Base-by-base conservation (phyloP, 805 yeast species). In the Priceomyces fermenticarens region DNA sequence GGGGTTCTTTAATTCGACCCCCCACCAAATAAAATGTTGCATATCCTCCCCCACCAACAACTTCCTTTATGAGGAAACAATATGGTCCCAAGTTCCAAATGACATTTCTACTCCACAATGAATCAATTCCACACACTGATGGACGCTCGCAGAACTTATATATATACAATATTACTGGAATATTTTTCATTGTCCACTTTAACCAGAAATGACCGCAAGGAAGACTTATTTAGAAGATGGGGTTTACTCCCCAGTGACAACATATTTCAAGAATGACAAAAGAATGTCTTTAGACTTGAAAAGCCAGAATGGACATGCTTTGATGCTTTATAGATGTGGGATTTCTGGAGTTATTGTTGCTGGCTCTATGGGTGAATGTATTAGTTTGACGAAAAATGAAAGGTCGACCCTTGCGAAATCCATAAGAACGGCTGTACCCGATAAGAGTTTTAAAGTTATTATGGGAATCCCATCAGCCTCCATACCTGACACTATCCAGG, bases 311-410 rank as follows among this genome's bases (percentile, higher is more conserved):
- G 44, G 46, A 27, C 70, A 65, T 36, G 63, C 66, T 10, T 52
- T 54, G 36, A 44, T 52, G 38, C 44, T 63, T 38, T 48, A 58
- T 32, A 42, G 40, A 4, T 48, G 46, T 26, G 70, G 71, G 6
- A 57, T 67, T 23, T 47, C 49, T n/a, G 68, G 70, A 15, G 46
- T 65, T 17, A 68, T 66, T 10, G 55, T 64, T 9, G 50, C 67
- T 8, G 73, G 73, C 1, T 65, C 71, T 4, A 65, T 66, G 60
- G 73, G 73, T 9, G 73, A 67, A 46, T 59, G 67, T 13, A 48
- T 56, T 11, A 67, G 65, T 42, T 47, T 66, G 38, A 58, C 62
- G 3, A 40, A 53, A 20, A 46, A 52, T 11, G 73, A 67, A 43
- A 50, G 72, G 36, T 42, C 47, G n/a, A 39, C 44, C 9, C 36